Evolutionary conservation across 805 yeast species (phyloP), one percentile per base, ranked within the genome.

Genomic region (Ascoidea tarda): DNA sequence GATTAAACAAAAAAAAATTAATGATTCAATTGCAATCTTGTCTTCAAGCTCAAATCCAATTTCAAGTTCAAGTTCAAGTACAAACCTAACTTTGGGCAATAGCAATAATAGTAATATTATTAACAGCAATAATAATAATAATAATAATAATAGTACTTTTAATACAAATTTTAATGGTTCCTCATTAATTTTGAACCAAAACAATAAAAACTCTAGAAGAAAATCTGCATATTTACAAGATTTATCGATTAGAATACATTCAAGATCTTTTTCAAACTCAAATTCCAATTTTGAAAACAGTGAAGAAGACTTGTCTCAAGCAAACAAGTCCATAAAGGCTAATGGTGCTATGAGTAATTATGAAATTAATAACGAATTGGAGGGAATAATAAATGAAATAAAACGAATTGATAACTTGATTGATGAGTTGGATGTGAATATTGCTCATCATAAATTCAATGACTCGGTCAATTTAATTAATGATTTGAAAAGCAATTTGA

Each of bases 371-470:
- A 38, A 38, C 4, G 44, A 38, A 10, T 10, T 38, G 4, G 14
- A 38, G 2, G 69, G 60, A 51, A 52, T 69, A 14, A 68, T 78
- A 56, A 70, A 72, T 52, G 75, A 68, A 16, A 67, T 83, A 52
- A 75, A 77, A 52, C 66, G 67, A 33, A 68, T 81, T 12, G 89
- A 83, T 59, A 84, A 81, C 51, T 65, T 71, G 38, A 69, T 85
- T 16, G 88, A 84, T 60, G 87, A 83, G 52, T 72, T 84, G 47
- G 93, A 86, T 62, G 78, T 82, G 12, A 72, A 72, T 52, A 71
- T 84, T 32, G 82, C 87, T 8, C 82, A 84, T 59, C 75, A 77
- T 51, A 72, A 75, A 52, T 82, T 74, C 64, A 60, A 68, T 48
- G 68, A 64, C 16, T 73, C 79, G 0, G 73, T 73, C 3, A 69